These are phyloP conservation scores for Hemileccinum rubropunctum DNA, from an alignment of 768 basidiomycete species.

Conservation along the genomic window DNA sequence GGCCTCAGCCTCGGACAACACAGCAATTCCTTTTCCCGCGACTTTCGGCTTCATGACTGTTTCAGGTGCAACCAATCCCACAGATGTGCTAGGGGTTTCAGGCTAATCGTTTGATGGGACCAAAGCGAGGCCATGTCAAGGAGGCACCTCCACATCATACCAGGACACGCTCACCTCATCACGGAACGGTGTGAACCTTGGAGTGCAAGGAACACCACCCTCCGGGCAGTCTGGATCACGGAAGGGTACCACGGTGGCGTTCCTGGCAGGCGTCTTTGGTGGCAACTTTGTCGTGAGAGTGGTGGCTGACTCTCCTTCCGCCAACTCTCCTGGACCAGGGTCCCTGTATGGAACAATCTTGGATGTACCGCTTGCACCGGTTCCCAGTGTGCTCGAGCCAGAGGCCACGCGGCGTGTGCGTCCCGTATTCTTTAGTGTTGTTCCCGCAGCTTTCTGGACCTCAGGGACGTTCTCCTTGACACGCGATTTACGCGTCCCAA, in stretches of 20 bases:
- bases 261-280: constrained; percentile 35
- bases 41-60: constrained; percentile 69
- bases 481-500: constrained; percentile 75
- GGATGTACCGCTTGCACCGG: constrained; percentile 36
- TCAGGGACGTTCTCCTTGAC: constrained; percentile 78
- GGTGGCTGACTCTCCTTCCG: constrained; percentile 25
- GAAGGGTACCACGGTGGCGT: constrained; percentile 37
- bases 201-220: constrained; percentile 41
- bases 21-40: constrained; percentile 38
- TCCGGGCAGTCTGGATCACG: constrained; percentile 32
- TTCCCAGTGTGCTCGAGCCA: constrained; percentile 18
- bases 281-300: constrained; percentile 31
- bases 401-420: constrained; percentile 52
- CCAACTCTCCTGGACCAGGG: constrained; percentile 43
- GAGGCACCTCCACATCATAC: not conserved
- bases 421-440: constrained; percentile 63
- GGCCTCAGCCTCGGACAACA: constrained; percentile 71
- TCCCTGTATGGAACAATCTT: constrained; percentile 69
- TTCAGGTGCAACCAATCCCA: constrained; percentile 38
- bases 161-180: constrained; percentile 55
- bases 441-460: constrained; percentile 63
- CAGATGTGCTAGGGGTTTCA: constrained; percentile 23
- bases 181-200: constrained; percentile 68
- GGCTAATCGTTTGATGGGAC: constrained; percentile 15
- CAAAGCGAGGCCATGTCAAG: constrained; percentile 4